phyloP scores from a whole-genome alignment of 2,329 filamentous ascomycete species.

The Ilyonectria sp. region DNA sequence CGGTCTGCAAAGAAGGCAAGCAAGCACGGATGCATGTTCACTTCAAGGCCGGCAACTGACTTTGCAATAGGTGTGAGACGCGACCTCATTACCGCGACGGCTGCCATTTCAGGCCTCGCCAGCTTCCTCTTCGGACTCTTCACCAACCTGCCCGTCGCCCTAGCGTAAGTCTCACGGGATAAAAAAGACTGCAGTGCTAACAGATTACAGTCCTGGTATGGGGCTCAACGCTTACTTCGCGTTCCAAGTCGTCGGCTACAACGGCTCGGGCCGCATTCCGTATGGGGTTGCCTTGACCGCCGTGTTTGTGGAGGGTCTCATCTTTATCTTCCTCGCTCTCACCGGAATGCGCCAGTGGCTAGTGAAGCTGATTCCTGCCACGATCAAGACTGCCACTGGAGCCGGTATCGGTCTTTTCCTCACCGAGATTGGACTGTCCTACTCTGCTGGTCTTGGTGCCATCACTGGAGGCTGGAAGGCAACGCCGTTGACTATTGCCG shows the following conservation, averaged over 20 bases:
- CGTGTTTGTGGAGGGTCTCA: constrained; percentile 85
- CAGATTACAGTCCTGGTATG: constrained; percentile 49
- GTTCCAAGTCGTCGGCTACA: constrained; percentile 76
- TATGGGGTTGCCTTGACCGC: constrained; percentile 83
- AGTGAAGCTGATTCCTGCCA: constrained; percentile 81
- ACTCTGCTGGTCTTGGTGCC: constrained; percentile 82
- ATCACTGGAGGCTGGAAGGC: constrained; percentile 72
- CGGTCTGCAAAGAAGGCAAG: constrained; percentile 57
- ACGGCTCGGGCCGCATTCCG: constrained; percentile 79
- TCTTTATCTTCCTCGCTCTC: constrained; percentile 82
- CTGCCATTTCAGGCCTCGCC: constrained; percentile 80
- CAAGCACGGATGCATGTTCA: fast-evolving
- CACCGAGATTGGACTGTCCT: constrained; percentile 78
- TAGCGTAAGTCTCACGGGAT: constrained; percentile 29
- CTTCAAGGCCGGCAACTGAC: neutral
- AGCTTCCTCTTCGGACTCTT: constrained; percentile 50
- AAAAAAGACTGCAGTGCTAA: constrained; percentile 63
- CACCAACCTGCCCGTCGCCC: constrained; percentile 41
- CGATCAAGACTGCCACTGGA: constrained; percentile 85
- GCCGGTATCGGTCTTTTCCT: constrained; percentile 86
- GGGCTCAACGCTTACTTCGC: constrained; percentile 86
- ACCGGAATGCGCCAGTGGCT: constrained; percentile 89
- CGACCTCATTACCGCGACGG: constrained; percentile 84
- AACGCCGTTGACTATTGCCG: constrained; percentile 80
- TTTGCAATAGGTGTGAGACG: constrained; percentile 69